phyloP scores from a whole-genome alignment of 495 filamentous ascomycete species.

The Trichocladium antarcticum region DNA sequence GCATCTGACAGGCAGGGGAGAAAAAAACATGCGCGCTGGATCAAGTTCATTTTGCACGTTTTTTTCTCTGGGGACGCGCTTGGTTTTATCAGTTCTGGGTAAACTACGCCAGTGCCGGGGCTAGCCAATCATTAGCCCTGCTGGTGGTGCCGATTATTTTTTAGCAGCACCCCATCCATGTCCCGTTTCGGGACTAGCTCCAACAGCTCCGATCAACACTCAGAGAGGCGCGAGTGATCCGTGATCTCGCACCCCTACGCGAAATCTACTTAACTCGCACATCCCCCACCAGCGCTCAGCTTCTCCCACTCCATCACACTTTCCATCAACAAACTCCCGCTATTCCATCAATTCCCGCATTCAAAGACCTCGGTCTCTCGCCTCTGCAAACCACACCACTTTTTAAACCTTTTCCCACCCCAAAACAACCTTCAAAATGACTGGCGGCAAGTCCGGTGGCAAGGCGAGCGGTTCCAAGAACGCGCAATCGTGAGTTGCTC shows the following conservation, averaged over 20 bases:
- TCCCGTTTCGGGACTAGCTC: constrained; percentile 33
- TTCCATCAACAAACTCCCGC: constrained; percentile 26
- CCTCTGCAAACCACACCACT: constrained; percentile 23
- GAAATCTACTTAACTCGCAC: constrained; percentile 43
- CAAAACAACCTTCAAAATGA: constrained; percentile 69
- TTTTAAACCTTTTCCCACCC: constrained; percentile 25
- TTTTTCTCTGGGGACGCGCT: neutral
- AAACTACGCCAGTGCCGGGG: neutral
- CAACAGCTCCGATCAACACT: constrained; percentile 28
- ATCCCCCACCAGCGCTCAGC: constrained; percentile 35
- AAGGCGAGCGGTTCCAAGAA: constrained; percentile 96
- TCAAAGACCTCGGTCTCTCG: constrained; percentile 13
- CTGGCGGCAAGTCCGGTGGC: constrained; percentile 96
- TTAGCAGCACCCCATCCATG: constrained; percentile 7
- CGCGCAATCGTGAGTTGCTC: constrained; percentile 75
- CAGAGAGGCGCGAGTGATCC: constrained; percentile 26
- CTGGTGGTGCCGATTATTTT: constrained; percentile 12
- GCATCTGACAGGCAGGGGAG: neutral
- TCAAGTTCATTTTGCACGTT: neutral
- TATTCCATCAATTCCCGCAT: constrained; percentile 16
- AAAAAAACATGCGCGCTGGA: neutral
- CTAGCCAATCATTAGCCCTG: constrained; percentile 13
- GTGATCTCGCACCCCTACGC: constrained; percentile 39
- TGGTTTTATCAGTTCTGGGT: constrained; percentile 2
- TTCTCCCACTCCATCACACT: constrained; percentile 30